phyloP scores from a whole-genome alignment of 2,329 filamentous ascomycete genomes.

The Penicillium sp. region DNA sequence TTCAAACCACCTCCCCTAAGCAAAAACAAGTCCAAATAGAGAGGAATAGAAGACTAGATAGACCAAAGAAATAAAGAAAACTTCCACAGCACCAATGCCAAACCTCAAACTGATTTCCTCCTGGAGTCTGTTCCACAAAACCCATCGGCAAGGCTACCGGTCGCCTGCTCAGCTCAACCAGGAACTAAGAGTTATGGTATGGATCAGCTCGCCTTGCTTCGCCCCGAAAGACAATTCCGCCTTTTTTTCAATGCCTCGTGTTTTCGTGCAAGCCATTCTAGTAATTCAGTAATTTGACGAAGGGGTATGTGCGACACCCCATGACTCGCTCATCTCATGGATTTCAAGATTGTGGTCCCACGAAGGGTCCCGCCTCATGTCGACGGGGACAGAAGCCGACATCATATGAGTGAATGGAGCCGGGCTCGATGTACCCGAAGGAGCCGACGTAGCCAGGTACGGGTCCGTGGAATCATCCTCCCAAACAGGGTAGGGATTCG shows the following conservation, averaged over 20 bases:
- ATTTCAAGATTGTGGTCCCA: constrained; percentile 9
- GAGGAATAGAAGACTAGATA: neutral
- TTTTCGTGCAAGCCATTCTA: neutral
- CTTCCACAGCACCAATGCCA: neutral
- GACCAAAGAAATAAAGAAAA: neutral
- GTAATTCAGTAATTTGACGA: neutral
- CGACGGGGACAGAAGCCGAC: neutral
- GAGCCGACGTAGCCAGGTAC: neutral
- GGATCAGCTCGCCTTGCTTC: constrained; percentile 5
- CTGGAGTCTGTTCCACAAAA: constrained; percentile 9
- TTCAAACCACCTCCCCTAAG: neutral
- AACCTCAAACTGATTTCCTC: neutral
- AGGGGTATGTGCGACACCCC: neutral
- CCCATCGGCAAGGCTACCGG: constrained; percentile 9
- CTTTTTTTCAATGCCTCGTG: constrained; percentile 1
- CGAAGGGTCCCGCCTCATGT: constrained; percentile 15
- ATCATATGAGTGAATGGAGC: constrained; percentile 4
- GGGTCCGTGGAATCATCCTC: neutral
- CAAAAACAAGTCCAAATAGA: neutral
- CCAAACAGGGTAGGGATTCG: constrained; percentile 13
- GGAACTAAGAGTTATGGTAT: neutral
- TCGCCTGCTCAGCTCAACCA: neutral
- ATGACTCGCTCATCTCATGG: neutral
- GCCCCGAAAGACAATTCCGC: neutral
- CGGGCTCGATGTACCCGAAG: constrained; percentile 7